phyloP scores from a whole-genome alignment of 371 early-diverging fungal genomes.

The Mucor piriformis region DNA sequence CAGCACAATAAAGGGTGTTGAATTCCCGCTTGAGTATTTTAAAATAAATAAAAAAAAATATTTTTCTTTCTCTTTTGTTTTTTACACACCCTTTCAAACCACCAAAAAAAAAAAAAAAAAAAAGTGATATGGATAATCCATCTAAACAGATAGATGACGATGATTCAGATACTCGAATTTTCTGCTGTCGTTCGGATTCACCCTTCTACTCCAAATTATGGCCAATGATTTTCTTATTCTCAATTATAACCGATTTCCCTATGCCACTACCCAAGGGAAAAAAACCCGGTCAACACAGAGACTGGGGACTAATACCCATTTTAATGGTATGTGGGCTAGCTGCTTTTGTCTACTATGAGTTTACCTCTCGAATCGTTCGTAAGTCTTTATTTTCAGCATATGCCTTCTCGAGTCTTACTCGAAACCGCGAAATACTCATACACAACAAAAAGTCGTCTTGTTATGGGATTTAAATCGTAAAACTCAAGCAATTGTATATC shows the following conservation, averaged over 20 bases:
- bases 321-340: constrained; percentile 26
- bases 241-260: constrained; percentile 38
- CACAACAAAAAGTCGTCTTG: constrained; percentile 16
- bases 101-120: no score
- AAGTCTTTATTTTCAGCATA: constrained; percentile 9
- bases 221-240: constrained; percentile 38
- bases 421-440: no score
- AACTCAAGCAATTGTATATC: constrained; percentile 13
- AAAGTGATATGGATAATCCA: not conserved
- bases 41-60: not conserved
- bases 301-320: constrained; percentile 41
- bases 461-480: constrained; percentile 3
- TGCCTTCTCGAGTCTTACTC: no score
- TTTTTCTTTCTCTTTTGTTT: not conserved
- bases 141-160: constrained; percentile 4
- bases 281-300: constrained; percentile 40
- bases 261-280: constrained; percentile 38
- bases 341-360: constrained; percentile 30
- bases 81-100: no score
- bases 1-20: constrained; percentile 6
- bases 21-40: not conserved
- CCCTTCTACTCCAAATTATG: constrained; percentile 28
- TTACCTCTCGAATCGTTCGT: constrained; percentile 29
- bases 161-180: constrained; percentile 5
- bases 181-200: constrained; percentile 33